Conservation (phyloP, 805 yeast genomes). For the Candida namnaoensis region DNA sequence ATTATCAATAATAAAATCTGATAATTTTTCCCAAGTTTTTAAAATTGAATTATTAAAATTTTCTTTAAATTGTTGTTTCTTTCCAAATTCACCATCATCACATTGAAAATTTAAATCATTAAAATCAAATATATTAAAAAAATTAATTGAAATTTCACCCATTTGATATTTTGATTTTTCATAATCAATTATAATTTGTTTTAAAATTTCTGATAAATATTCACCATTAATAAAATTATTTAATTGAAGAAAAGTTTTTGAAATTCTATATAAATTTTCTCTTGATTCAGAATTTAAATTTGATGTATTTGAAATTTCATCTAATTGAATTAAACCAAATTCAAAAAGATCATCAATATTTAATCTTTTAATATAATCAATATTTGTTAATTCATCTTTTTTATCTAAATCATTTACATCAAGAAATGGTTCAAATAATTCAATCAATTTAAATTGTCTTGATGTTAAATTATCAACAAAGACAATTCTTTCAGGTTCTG, state of each 20-base stretch:
- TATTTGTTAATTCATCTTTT: constrained; percentile 21
- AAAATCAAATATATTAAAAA: constrained; percentile 15
- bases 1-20: constrained; percentile 26
- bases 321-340: constrained; percentile 18
- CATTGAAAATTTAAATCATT: too few species aligned
- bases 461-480: constrained; percentile 9
- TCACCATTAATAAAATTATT: constrained; percentile 29
- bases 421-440: constrained; percentile 11
- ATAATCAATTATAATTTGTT: constrained; percentile 21
- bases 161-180: constrained; percentile 31
- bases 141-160: constrained; percentile 26
- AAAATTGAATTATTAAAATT: background rate
- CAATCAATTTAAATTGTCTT: constrained; percentile 12
- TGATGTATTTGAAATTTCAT: constrained; percentile 14
- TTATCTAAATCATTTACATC: constrained; percentile 10
- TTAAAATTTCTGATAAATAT: constrained; percentile 24
- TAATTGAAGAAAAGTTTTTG: constrained; percentile 24
- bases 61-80: too few species aligned
- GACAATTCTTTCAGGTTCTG: constrained; percentile 26
- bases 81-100: too few species aligned
- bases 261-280: constrained; percentile 20
- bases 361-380: constrained; percentile 6
- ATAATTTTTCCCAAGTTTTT: constrained; percentile 21
- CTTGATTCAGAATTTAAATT: constrained; percentile 14
- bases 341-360: constrained; percentile 21